Evolutionary conservation across 345 rosid species (phyloP).

Genomic region (Acer yangbiense): DNA sequence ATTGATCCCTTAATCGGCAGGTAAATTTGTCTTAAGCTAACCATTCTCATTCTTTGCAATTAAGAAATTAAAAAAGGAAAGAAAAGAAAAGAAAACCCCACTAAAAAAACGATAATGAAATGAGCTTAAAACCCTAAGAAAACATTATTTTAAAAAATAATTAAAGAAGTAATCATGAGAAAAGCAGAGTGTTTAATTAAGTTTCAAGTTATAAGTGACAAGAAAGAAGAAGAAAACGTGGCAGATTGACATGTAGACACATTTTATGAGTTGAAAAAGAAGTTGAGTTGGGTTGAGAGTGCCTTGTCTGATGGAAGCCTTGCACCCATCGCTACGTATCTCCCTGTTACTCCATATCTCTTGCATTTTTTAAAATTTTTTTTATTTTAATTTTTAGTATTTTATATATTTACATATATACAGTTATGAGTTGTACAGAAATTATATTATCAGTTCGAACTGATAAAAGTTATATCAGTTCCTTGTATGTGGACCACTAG

Average conservation of each 20-base stretch:
- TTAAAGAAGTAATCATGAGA: background rate
- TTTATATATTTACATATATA: background rate
- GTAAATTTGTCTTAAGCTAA: background rate
- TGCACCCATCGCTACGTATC: conserved; percentile 83
- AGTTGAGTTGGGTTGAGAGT: conserved; percentile 22
- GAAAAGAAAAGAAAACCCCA: too few relatives aligned
- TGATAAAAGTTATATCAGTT: too few relatives aligned
- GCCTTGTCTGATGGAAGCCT: conserved; percentile 53
- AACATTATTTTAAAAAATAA: background rate
- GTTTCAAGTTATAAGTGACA: conserved; percentile 26
- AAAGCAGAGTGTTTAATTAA: conserved; percentile 5
- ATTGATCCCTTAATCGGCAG: background rate
- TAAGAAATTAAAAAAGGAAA: conserved; percentile 16
- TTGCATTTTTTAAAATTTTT: too few relatives aligned
- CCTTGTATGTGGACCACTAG: too few relatives aligned
- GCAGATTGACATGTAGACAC: conserved; percentile 14
- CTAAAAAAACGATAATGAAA: too few relatives aligned
- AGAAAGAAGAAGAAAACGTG: conserved; percentile 8
- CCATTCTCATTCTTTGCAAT: conserved; percentile 21
- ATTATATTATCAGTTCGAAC: too few relatives aligned
- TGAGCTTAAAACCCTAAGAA: background rate
- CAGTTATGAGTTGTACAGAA: too few relatives aligned
- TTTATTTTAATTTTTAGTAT: too few relatives aligned
- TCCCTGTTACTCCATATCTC: too few relatives aligned
- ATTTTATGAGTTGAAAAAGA: background rate